Evolutionary conservation across 768 basidiomycete species (phyloP).

Genomic region (Xerocomellus dryophilus): DNA sequence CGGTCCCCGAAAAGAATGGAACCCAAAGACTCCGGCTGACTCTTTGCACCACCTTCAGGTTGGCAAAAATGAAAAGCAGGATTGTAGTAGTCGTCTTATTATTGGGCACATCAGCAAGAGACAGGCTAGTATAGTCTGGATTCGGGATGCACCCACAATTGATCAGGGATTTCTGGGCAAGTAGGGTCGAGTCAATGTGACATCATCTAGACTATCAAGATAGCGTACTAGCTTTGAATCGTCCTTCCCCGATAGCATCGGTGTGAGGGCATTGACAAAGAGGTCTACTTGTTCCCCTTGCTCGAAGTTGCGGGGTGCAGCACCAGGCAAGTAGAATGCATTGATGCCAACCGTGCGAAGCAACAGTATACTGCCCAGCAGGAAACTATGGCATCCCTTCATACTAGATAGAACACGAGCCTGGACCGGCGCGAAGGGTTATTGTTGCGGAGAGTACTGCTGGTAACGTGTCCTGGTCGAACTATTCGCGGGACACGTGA

Average conservation of each 20-base stretch:
- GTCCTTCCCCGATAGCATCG: constrained; percentile 67
- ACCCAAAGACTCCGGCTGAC: constrained; percentile 82
- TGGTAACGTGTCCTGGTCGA: constrained; percentile 2
- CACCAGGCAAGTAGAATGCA: constrained; percentile 90
- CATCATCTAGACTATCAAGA: not conserved
- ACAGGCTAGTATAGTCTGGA: not conserved
- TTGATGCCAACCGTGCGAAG: constrained; percentile 23
- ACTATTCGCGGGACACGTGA: constrained; percentile 18
- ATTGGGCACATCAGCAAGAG: constrained; percentile 4
- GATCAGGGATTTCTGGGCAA: constrained; percentile 78
- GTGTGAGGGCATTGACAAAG: constrained; percentile 86
- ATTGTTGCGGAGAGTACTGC: not conserved
- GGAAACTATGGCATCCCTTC: constrained; percentile 14
- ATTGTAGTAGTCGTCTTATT: constrained; percentile 89
- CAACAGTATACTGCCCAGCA: constrained; percentile 19
- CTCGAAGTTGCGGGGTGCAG: constrained; percentile 82
- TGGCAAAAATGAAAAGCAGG: constrained; percentile 81
- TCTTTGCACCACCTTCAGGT: constrained; percentile 68
- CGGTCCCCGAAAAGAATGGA: constrained; percentile 96
- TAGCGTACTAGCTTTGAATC: constrained; percentile 69
- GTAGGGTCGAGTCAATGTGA: constrained; percentile 4
- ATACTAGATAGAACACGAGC: constrained; percentile 14
- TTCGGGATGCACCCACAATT: constrained; percentile 53
- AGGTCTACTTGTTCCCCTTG: constrained; percentile 72
- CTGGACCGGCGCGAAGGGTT: not conserved